phyloP scores from a whole-genome alignment of 768 basidiomycete genomes.

The Leccinum sublutescens region DNA sequence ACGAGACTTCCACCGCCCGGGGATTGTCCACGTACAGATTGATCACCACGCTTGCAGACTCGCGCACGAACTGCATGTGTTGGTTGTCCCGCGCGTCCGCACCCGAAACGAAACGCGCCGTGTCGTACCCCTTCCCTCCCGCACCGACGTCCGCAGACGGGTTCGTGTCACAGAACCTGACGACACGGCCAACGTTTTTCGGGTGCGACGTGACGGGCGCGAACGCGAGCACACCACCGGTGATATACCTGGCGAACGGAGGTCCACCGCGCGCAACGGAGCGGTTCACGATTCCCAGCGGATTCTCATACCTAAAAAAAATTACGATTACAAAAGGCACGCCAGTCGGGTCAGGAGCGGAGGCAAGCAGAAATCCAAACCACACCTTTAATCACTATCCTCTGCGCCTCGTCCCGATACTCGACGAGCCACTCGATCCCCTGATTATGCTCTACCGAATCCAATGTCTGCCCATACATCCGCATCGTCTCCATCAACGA shows the following conservation, averaged over 20 bases:
- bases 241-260: constrained; percentile 61
- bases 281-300: constrained; percentile 92
- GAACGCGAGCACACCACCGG: constrained; percentile 39
- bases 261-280: constrained; percentile 40
- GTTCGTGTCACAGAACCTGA: constrained; percentile 38
- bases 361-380: neutral
- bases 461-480: constrained; percentile 94
- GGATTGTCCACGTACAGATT: no score
- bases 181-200: constrained; percentile 43
- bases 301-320: constrained; percentile 77
- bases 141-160: constrained; percentile 27
- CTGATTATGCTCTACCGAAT: constrained; percentile 24
- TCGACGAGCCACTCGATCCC: constrained; percentile 79
- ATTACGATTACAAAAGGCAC: neutral
- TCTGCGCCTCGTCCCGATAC: constrained; percentile 87
- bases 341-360: neutral
- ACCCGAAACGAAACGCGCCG: no score
- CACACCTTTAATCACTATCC: constrained; percentile 88
- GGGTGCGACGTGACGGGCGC: constrained; percentile 36
- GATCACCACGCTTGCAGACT: no score
- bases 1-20: no score
- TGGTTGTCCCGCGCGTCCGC: no score
- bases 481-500: constrained; percentile 98
- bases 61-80: no score
- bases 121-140: constrained; percentile 34